Evolutionary conservation across 2,329 filamentous ascomycete species (phyloP).

Genomic region (Dothideomycetes sp.): DNA sequence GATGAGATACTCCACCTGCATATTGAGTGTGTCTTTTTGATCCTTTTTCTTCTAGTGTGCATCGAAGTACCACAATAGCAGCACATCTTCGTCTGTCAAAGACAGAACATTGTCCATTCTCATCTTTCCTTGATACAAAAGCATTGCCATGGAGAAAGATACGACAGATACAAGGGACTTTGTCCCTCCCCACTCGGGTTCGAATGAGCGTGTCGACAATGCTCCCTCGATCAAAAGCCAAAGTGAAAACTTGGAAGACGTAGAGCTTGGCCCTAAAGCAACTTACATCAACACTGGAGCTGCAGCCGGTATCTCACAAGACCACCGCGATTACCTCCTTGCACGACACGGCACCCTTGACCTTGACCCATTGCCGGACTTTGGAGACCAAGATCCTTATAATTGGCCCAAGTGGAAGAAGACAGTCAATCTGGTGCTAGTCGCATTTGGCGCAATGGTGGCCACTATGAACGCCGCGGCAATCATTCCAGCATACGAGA

Average conservation of each 20-base stretch:
- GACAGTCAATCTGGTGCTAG: conserved; percentile 39
- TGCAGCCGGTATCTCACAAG: conserved; percentile 26
- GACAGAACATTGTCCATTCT: background rate
- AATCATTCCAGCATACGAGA: conserved; percentile 42
- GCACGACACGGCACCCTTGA: conserved; percentile 42
- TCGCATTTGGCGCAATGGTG: conserved; percentile 41
- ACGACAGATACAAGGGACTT: background rate
- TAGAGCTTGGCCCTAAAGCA: background rate
- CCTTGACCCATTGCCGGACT: conserved; percentile 41
- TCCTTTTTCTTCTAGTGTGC: too few species aligned
- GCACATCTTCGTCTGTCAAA: too few species aligned
- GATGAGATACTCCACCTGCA: too few species aligned
- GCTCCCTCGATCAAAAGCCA: background rate
- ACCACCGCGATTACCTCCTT: conserved; percentile 40
- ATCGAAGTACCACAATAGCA: too few species aligned
- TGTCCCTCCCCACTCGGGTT: background rate
- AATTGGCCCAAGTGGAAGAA: conserved; percentile 47
- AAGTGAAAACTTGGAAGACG: background rate
- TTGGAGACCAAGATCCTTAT: conserved; percentile 41
- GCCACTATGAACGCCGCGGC: conserved; percentile 40
- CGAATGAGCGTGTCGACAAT: background rate
- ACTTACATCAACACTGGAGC: conserved; percentile 8
- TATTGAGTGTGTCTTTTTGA: too few species aligned
- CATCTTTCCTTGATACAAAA: background rate
- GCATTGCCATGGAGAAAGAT: background rate